phyloP scores from a whole-genome alignment of 176 grass and related monocot species.

The Oryza longistaminata region DNA sequence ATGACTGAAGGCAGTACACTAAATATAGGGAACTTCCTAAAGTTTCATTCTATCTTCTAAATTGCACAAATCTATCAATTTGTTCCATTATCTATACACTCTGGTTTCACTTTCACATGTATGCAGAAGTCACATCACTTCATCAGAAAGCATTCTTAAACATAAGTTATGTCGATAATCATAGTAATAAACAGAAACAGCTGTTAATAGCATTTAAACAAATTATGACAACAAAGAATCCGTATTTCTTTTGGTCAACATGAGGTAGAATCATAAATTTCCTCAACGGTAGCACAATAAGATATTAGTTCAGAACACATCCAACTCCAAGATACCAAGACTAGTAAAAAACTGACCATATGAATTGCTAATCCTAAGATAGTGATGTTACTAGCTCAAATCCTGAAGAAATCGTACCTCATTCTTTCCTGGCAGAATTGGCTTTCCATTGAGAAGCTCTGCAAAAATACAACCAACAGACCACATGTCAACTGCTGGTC shows the following conservation, averaged over 20 bases:
- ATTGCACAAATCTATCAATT: background rate
- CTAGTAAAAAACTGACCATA: background rate
- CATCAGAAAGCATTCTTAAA: background rate
- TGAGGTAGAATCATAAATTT: background rate
- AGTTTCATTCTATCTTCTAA: background rate
- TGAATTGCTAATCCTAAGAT: background rate
- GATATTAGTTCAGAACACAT: background rate
- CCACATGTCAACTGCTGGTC: slow-evolving; percentile 96
- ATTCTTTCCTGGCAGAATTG: slow-evolving; percentile 87
- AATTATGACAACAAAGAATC: background rate
- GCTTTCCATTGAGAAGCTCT: slow-evolving; percentile 86
- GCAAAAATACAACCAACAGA: slow-evolving; percentile 98
- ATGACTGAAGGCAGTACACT: background rate
- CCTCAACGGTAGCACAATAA: background rate
- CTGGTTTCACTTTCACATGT: background rate
- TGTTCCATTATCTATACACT: background rate
- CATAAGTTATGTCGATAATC: background rate
- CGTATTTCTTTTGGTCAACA: background rate
- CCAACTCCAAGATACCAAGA: background rate
- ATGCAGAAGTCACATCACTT: background rate
- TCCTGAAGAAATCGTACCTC: slow-evolving; percentile 57
- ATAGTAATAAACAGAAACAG: background rate
- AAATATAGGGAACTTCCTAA: background rate
- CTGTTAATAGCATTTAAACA: background rate
- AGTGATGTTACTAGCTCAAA: background rate